Evolutionary conservation across 768 basidiomycete species (phyloP).

Genomic region (Lactifluus subvellereus): DNA sequence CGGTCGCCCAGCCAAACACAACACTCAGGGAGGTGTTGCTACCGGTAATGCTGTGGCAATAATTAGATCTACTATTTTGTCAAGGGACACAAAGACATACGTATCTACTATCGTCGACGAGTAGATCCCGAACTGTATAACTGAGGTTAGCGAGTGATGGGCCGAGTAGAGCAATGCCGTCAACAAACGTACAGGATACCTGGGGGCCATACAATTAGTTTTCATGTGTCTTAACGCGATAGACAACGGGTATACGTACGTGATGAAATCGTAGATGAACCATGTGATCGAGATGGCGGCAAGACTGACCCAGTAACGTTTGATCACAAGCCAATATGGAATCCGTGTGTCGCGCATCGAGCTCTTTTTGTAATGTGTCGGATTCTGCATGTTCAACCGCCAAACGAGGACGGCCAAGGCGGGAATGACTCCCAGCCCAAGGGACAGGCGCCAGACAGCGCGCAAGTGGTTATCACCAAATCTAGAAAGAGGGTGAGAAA

Average conservation of each 20-base stretch:
- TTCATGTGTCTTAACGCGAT: not conserved
- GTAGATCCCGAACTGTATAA: slow-evolving; percentile 66
- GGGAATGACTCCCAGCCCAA: slow-evolving; percentile 79
- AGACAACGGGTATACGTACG: slow-evolving; percentile 36
- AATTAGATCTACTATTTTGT: not conserved
- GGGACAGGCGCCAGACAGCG: slow-evolving; percentile 81
- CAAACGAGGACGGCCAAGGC: slow-evolving; percentile 78
- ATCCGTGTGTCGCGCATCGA: slow-evolving; percentile 72
- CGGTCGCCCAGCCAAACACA: slow-evolving; percentile 78
- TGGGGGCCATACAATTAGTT: slow-evolving; percentile 25
- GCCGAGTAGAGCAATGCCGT: slow-evolving; percentile 1
- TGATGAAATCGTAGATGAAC: slow-evolving; percentile 83
- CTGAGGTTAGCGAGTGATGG: not conserved
- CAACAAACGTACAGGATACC: slow-evolving; percentile 52
- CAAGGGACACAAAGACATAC: slow-evolving; percentile 33
- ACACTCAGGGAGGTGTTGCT: slow-evolving; percentile 44
- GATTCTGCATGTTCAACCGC: slow-evolving; percentile 83
- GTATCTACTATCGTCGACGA: slow-evolving; percentile 67
- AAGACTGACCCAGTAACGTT: slow-evolving; percentile 73
- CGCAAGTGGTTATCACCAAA: slow-evolving; percentile 76
- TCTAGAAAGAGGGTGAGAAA: slow-evolving; percentile 32
- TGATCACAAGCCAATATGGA: slow-evolving; percentile 71
- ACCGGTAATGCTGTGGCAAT: slow-evolving; percentile 50
- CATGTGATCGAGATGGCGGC: slow-evolving; percentile 72
- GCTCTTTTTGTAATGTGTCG: slow-evolving; percentile 63